Conservation (phyloP, 768 basidiomycete genomes). For the Pulveroboletus sp. region DNA sequence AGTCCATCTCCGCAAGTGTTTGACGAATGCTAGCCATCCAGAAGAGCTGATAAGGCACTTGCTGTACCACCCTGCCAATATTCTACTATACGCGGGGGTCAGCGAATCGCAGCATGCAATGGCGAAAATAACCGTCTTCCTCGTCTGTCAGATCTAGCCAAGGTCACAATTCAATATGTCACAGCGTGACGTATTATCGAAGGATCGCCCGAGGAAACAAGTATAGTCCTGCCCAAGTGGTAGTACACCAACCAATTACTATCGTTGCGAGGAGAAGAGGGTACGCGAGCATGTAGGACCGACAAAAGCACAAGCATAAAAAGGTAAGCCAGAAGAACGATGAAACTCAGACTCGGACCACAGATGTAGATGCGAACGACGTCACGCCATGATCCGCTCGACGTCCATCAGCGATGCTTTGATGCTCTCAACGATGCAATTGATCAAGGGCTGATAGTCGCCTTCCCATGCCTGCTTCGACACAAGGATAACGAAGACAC, state of each 20-base stretch:
- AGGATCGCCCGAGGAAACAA: not conserved
- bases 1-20: no score
- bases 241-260: not conserved
- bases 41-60: no score
- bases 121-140: no score
- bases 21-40: no score
- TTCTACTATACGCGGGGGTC: no score
- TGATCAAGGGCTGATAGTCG: conserved; percentile 30
- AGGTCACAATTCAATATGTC: no score
- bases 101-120: no score
- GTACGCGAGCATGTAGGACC: not conserved
- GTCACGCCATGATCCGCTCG: conserved; percentile 29
- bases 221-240: not conserved
- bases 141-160: no score
- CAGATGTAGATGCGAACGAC: not conserved
- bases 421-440: conserved; percentile 28
- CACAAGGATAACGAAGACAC: not conserved
- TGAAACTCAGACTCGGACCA: no score
- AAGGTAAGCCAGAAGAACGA: not conserved
- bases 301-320: not conserved
- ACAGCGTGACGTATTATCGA: not conserved
- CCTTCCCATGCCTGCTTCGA: conserved; percentile 31
- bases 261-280: not conserved
- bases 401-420: conserved; percentile 23
- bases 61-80: no score